phyloP scores from a whole-genome alignment of 495 filamentous ascomycete species.

The Lophiostoma macrostomum region DNA sequence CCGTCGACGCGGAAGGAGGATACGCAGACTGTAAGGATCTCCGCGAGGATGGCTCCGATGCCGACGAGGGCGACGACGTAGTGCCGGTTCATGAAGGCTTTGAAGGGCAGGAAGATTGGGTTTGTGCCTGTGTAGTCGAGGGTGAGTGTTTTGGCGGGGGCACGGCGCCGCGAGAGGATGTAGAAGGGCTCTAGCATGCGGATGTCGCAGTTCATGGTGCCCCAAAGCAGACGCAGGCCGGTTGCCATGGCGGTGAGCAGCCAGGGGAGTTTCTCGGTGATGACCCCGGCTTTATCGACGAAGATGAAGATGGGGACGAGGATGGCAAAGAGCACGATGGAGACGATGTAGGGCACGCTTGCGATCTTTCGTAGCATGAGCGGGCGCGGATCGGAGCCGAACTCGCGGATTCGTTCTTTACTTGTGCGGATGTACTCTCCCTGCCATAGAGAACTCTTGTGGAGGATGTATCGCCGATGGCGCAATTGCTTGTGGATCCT shows the following conservation, averaged over 20 bases:
- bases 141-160: conserved; percentile 59
- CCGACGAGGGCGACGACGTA: conserved; percentile 61
- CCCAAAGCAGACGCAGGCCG: conserved; percentile 64
- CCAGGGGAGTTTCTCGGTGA: conserved; percentile 63
- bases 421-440: conserved; percentile 46
- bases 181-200: conserved; percentile 76
- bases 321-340: conserved; percentile 48
- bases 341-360: conserved; percentile 57
- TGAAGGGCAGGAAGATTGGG: conserved; percentile 60
- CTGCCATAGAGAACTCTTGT: conserved; percentile 64
- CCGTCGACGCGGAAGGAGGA: conserved; percentile 61
- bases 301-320: conserved; percentile 59
- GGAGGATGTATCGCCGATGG: conserved; percentile 62
- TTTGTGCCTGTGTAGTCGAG: conserved; percentile 71
- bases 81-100: conserved; percentile 60
- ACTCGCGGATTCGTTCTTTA: conserved; percentile 42
- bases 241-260: conserved; percentile 61
- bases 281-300: conserved; percentile 46
- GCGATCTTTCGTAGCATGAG: conserved; percentile 61
- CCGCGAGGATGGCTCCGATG: conserved; percentile 60
- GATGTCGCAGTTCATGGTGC: conserved; percentile 65
- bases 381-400: conserved; percentile 45
- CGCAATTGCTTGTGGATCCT: conserved; percentile 64
- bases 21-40: conserved; percentile 65
- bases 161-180: conserved; percentile 61